Evolutionary conservation across 495 filamentous ascomycete genomes (phyloP), one percentile per base, ranked within the genome.

Genomic region (Neurospora sp.): DNA sequence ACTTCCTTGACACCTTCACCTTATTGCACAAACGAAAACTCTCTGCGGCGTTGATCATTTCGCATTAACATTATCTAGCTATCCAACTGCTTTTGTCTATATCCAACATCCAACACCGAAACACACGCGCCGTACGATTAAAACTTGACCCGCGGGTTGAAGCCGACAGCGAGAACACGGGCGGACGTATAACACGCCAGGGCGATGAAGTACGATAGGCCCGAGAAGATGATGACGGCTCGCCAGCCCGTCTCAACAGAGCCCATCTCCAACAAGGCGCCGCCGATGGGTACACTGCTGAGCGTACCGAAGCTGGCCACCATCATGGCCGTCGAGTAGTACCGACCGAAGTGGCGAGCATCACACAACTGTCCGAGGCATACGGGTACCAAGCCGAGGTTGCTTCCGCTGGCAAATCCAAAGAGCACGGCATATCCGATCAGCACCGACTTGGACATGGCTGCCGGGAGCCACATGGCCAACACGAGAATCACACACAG

Each of bases 341-440:
- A 94, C 70, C 92, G 84, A 5, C 95, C 95, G 74, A 96, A 97
- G 70, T 94, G 84, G 71, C 94, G 88, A 5, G 94, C 93, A 71
- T 91, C 90, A 82, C 94, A 98, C 39, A 97, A 87, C 84, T 97
- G 93, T 6, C 94, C 94, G 12, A 98, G 88, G 76, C 94, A 97
- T 3, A 97, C 94, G 0, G 94, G 94, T 3, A 92, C 92, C 69
- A 98, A 80, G 35, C 90, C 91, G 72, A 98, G 91, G 74, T 96
- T 96, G 72, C 90, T 91, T 5, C 95, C 95, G 42, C 89, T 93
- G 16, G 89, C 89, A 77, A 97, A 95, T 3, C 95, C 95, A 81
- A 97, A 97, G 0, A 93, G 77, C 0, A 94, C 80, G 0, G 91
- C 82, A 77, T 93, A 98, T 11, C 90, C 87, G 71, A 94, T 85